Evolutionary conservation across 1,284 basidiomycete species (phyloP), one percentile per base, ranked within the genome.

Genomic region (Cystobasidium pallidum): DNA sequence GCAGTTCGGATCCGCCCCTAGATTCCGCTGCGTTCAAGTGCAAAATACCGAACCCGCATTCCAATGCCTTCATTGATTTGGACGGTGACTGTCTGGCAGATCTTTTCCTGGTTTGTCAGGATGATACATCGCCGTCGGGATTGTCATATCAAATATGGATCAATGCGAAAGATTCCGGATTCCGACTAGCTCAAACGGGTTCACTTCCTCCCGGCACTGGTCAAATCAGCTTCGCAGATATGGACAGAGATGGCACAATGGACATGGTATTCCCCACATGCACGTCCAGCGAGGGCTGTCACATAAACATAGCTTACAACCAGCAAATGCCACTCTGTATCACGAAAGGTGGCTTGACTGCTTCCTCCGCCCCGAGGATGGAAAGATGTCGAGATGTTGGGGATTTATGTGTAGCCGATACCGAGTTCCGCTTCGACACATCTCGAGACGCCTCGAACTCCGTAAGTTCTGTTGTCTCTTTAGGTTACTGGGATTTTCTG

Each of bases 201-300:
- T 78, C 83, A 17, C 84, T 99, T 28, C 95, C 96, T 0, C 77
- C 83, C 11, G 92, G 91, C 0, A 47, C 61, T 49, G 92, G 92
- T 75, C 84, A 89, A 0, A 86, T 98, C 24, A 87, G 89, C 0
- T 98, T 98, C 78, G 93, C 91, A 24, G 96, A 99, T 77, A 87
- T 99, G 77, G 91, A 96, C 79, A 88, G 96, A 15, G 96, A 99
- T 78, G 95, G 95, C 0, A 95, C 94, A 0, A 91, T 98, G 55
- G 95, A 99, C 80, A 88, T 99, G 84, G 85, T 99, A 59, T 94
- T 98, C 78, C 86, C 91, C 0, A 90, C 90, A 0, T 99, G 95
- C 80, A 80, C 85, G 0, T 83, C 84, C 0, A 91, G 91, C 0
- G 81, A 90, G 0, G 85, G 86, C 59, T 99, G 96, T 81, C 84